Base-by-base conservation (phyloP, 2,329 filamentous ascomycete species). In the Cryphonectria carpinicola region DNA sequence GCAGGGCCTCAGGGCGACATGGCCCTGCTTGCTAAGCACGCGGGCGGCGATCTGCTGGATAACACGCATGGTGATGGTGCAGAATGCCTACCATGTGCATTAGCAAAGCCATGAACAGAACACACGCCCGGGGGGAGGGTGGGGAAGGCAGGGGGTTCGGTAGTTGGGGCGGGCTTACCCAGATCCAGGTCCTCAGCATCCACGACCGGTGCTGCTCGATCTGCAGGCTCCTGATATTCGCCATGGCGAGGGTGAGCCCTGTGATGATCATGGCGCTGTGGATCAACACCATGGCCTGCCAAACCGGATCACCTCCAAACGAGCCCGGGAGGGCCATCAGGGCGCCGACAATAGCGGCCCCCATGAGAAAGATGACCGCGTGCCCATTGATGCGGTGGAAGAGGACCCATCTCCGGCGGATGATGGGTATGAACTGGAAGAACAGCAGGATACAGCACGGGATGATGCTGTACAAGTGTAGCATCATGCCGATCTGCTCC, bases 341-440 rank as follows among this genome's bases (percentile, higher is more conserved):
- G 0, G 84, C 87, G 0, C 85, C 86, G 0, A 80, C 80, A 3
- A 84, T 84, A 19, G 81, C 80, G 4, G 85, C 68, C 0, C 85
- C 39, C 1, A 85, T 80, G 0, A 91, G 79, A 0, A 87, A 68
- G 0, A 88, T 70, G 67, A 89, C 77, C 5, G 86, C 49, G 72
- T 90, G 90, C 1, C 90, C 90, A 67, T 85, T 88, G 69, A 91
- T 82, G 0, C 89, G 85, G 75, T 92, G 90, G 32, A 90, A 76
- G 1, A 87, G 71, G 1, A 88, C 79, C 66, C 79, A 75, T 73
- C 82, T 85, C 73, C 87, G 82, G 1, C 84, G 80, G 41, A 86
- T 78, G 4, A 76, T 73, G 0, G 86, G 86, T 2, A 86, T 75
- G 73, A 88, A 87, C 77, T 87, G 86, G 32, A 85, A 77, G 66